A percentile compares a stretch with the other conserved stretches of the same genome.
phyloP scores from a whole-genome alignment of 371 early-diverging fungal species.

The Lichtheimia hyalospora region DNA sequence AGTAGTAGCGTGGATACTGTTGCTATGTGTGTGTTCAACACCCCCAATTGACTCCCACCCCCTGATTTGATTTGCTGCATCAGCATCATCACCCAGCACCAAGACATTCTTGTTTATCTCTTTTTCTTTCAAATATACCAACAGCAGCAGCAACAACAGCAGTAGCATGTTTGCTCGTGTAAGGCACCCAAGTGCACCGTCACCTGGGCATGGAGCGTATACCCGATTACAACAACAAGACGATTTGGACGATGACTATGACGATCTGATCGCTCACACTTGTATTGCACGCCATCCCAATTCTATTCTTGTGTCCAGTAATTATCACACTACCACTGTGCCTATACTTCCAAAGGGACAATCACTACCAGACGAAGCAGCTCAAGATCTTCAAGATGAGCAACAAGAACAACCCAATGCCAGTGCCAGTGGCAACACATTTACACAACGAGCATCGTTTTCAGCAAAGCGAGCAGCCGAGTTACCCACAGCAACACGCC shows the following conservation, averaged over 20 bases:
- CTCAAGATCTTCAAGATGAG: no score
- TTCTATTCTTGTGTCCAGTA: conserved; percentile 32
- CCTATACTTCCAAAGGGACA: conserved; percentile 22
- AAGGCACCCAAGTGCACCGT: conserved; percentile 14
- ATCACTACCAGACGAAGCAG: background rate
- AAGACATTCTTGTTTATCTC: background rate
- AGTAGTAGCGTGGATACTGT: no score
- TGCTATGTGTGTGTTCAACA: no score
- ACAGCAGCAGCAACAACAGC: background rate
- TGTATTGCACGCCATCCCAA: conserved; percentile 34
- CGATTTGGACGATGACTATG: conserved; percentile 36
- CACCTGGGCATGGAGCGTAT: conserved; percentile 20
- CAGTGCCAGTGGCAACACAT: conserved; percentile 10
- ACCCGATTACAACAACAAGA: conserved; percentile 37
- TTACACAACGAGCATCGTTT: conserved; percentile 26
- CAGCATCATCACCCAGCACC: background rate
- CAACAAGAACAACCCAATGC: background rate
- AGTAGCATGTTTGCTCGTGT: conserved; percentile 26
- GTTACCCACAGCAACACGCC: conserved; percentile 29
- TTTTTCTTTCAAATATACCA: background rate
- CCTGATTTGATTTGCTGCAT: background rate
- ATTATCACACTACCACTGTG: conserved; percentile 26
- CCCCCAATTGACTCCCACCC: background rate
- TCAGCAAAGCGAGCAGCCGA: conserved; percentile 23
- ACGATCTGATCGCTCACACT: conserved; percentile 17